Base-by-base conservation (phyloP, 768 basidiomycete species). In the Mycena galopus region DNA sequence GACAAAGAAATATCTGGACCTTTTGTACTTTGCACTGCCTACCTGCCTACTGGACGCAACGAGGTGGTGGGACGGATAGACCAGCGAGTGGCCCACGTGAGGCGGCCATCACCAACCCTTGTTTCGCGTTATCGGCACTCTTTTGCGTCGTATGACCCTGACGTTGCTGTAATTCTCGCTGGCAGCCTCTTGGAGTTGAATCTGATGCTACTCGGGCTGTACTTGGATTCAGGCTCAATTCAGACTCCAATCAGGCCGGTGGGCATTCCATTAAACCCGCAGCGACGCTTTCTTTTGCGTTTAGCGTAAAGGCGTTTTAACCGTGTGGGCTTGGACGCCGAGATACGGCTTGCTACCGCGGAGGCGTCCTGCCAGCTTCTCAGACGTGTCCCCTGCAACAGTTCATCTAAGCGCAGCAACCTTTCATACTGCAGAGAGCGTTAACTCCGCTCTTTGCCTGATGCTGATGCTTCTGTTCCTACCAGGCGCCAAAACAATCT, bases 1-100 rank as follows among this genome's bases (percentile, higher is more conserved):
- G 10, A 47, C 42, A 30, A 62, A 47, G 60, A 23, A n/a, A 39
- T 23, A 30, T 50, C 2, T 21, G 12, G 33, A 4, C 51, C 30
- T 65, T 67, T 65, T 71, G 60, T 71, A 67, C 59, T 23, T 19
- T 66, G 51, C 64, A 25, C 59, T 33, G 53, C 37, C 27, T 58
- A 62, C 55, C 25, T 65, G 65, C 64, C 70, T 66, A 64, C 62
- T 57, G 6, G 55, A 8, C 53, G 55, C 70, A 72, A 72, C 51
- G 70, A 72, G 70, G 70, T 35, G 14, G 44, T 65, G 57, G 55
- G 35, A 11, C 47, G 44, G 57, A 5, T 42, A 59, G 42, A 47
- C 55, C 14, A 44, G 32, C 66, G 35, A 37, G n/a, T n/a, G 32
- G 27, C 37, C 35, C 70, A 72, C 65, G 65, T 67, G 65, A 19